Percentiles rank a stretch among this genome's conserved stretches.
phyloP scores from a whole-genome alignment of 2,329 filamentous ascomycete genomes.

The Monilinia aucupariae region DNA sequence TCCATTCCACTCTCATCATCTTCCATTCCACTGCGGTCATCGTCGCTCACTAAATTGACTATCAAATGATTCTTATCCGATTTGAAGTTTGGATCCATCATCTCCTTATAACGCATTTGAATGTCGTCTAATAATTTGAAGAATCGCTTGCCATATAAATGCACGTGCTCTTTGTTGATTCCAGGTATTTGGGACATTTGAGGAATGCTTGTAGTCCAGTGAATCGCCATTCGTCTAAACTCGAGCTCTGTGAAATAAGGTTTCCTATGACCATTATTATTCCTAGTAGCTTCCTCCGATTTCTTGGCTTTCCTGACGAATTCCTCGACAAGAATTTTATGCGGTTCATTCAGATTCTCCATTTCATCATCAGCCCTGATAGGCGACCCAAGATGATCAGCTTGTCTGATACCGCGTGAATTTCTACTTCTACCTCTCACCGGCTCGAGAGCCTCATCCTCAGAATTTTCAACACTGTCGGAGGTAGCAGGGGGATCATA shows the following conservation, averaged over 20 bases:
- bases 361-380: slow-evolving; percentile 54
- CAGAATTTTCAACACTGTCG: slow-evolving; percentile 34
- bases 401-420: slow-evolving; percentile 21
- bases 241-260: slow-evolving; percentile 64
- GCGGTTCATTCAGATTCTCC: slow-evolving; percentile 50
- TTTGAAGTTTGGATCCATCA: slow-evolving; percentile 38
- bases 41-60: slow-evolving; percentile 46
- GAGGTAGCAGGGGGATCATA: slow-evolving; percentile 47
- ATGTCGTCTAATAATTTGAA: slow-evolving; percentile 51
- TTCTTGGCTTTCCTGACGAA: slow-evolving; percentile 61
- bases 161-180: slow-evolving; percentile 58
- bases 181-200: slow-evolving; percentile 59
- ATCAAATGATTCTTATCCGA: slow-evolving; percentile 37
- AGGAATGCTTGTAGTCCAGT: slow-evolving; percentile 56
- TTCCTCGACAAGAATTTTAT: slow-evolving; percentile 56
- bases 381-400: slow-evolving; percentile 46
- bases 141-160: slow-evolving; percentile 55
- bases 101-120: slow-evolving; percentile 44
- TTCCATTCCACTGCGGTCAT: slow-evolving; percentile 23
- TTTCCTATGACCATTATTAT: slow-evolving; percentile 49
- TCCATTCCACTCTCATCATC: slow-evolving; percentile 26
- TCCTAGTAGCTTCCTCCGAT: slow-evolving; percentile 56
- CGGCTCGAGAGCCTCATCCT: slow-evolving; percentile 34
- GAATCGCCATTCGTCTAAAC: slow-evolving; percentile 67
- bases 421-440: slow-evolving; percentile 33